These are phyloP conservation scores for Myriosclerotinia curreyana DNA, from an alignment of 2,329 filamentous ascomycete species.

Conservation along the genomic window DNA sequence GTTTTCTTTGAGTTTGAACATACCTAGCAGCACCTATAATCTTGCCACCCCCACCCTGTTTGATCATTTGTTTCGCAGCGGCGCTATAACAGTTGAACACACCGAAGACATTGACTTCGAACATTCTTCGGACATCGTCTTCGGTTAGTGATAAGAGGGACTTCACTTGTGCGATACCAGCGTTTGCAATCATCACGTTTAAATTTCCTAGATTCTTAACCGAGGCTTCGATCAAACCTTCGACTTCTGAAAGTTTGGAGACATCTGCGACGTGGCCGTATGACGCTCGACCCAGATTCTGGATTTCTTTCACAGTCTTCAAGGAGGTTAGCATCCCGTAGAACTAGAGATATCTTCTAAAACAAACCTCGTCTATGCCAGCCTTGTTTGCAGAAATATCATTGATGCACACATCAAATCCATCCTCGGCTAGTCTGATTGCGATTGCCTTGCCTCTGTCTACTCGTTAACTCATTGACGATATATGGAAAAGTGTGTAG, in stretches of 20 bases:
- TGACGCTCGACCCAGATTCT: slow-evolving; percentile 50
- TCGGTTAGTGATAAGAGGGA: slow-evolving; percentile 33
- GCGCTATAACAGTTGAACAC: slow-evolving; percentile 63
- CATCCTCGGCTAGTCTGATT: slow-evolving; percentile 60
- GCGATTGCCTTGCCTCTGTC: slow-evolving; percentile 59
- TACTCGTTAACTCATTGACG: not conserved
- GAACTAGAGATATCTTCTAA: not conserved
- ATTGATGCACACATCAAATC: slow-evolving; percentile 65
- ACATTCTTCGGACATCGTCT: slow-evolving; percentile 47
- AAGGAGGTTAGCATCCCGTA: not conserved
- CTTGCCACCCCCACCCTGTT: slow-evolving; percentile 49
- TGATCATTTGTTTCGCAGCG: slow-evolving; percentile 63
- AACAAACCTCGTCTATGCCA: slow-evolving; percentile 48
- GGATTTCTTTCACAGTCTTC: slow-evolving; percentile 50
- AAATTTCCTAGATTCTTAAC: slow-evolving; percentile 34
- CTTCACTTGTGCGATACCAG: slow-evolving; percentile 37
- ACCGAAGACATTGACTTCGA: slow-evolving; percentile 63
- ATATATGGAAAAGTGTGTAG: not conserved
- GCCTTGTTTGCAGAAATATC: slow-evolving; percentile 54
- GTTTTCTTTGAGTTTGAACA: not conserved
- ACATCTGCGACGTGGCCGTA: slow-evolving; percentile 60
- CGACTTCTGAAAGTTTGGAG: slow-evolving; percentile 39
- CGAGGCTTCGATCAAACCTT: slow-evolving; percentile 32
- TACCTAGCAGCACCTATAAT: slow-evolving; percentile 36
- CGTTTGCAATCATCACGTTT: slow-evolving; percentile 38